phyloP scores from a whole-genome alignment of 768 basidiomycete genomes.

The Boletellus ananas region DNA sequence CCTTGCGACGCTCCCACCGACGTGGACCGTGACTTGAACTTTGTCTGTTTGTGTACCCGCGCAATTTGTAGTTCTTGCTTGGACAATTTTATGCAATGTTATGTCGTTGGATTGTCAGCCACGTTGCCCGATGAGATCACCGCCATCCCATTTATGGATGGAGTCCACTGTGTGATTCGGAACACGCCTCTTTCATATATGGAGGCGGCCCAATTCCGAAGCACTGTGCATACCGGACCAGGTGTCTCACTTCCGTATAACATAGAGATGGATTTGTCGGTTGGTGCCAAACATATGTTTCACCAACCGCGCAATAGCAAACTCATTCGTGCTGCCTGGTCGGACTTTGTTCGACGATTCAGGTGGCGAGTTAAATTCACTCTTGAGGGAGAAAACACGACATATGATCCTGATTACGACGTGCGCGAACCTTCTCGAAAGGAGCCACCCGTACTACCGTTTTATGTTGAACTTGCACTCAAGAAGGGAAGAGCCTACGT shows the following conservation, averaged over 20 bases:
- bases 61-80: too few relatives aligned
- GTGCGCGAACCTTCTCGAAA: not conserved
- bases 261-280: not conserved
- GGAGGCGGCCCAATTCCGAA: not conserved
- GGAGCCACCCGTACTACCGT: conserved; percentile 2
- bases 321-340: too few relatives aligned
- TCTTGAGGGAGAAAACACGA: too few relatives aligned
- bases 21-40: too few relatives aligned
- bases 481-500: not conserved
- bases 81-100: too few relatives aligned
- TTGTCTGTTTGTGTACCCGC: too few relatives aligned
- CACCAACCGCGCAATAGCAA: too few relatives aligned
- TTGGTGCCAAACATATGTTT: too few relatives aligned
- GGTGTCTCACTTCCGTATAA: not conserved
- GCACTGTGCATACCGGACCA: not conserved
- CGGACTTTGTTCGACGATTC: too few relatives aligned
- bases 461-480: not conserved
- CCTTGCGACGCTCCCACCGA: too few relatives aligned
- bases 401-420: conserved; percentile 15
- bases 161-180: not conserved
- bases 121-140: not conserved
- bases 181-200: not conserved
- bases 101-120: too few relatives aligned
- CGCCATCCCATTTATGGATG: not conserved
- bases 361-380: too few relatives aligned